phyloP scores from a whole-genome alignment of 2,329 filamentous ascomycete species.

The Trichoderma gracile region DNA sequence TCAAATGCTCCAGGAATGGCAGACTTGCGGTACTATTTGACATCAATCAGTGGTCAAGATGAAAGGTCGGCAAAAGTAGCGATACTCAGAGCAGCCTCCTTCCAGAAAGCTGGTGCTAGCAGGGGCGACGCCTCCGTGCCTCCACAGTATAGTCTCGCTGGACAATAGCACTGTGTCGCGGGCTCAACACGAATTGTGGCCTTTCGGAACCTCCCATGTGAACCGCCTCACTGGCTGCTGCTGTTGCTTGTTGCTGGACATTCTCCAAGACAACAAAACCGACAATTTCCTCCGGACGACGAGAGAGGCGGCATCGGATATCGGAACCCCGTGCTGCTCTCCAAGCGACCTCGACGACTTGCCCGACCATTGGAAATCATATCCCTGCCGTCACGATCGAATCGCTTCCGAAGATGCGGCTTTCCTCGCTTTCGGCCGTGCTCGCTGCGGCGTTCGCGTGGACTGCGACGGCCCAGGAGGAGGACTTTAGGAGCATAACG shows the following conservation, averaged over 20 bases:
- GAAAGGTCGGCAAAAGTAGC: too few relatives aligned
- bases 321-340: conserved; percentile 12
- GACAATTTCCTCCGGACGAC: conserved; percentile 6
- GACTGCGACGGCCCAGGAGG: conserved; percentile 50
- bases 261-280: conserved; percentile 4
- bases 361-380: conserved; percentile 7
- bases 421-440: conserved; percentile 49
- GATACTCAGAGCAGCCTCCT: too few relatives aligned
- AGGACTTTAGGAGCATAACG: conserved; percentile 54
- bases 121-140: conserved; percentile 5
- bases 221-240: conserved; percentile 2
- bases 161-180: conserved; percentile 24
- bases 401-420: conserved; percentile 45
- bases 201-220: conserved; percentile 21
- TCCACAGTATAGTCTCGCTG: conserved; percentile 15
- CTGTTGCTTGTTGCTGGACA: conserved; percentile 4
- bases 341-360: conserved; percentile 21
- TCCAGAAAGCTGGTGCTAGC: background rate
- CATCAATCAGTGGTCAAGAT: too few relatives aligned
- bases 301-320: conserved; percentile 23
- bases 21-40: too few relatives aligned
- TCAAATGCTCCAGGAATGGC: too few relatives aligned
- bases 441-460: conserved; percentile 54
- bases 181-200: conserved; percentile 25
- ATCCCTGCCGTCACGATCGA: conserved; percentile 10